Evolutionary conservation across 306 rosid species (phyloP).

Genomic region (Ceratonia siliqua): DNA sequence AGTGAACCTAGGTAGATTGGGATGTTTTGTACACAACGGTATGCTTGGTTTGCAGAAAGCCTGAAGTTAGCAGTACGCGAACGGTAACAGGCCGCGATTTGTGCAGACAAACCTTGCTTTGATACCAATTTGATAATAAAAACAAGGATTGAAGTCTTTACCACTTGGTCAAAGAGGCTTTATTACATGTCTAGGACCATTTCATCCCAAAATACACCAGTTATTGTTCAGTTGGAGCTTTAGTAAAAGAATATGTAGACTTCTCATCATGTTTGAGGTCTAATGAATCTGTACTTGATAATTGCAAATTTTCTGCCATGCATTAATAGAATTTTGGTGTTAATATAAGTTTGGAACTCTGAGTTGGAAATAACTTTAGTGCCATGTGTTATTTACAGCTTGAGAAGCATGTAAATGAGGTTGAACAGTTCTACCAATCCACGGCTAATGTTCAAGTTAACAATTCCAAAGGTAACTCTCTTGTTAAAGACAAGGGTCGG

Average conservation of each 20-base stretch:
- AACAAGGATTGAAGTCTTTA: no score
- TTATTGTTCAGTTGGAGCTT: background rate
- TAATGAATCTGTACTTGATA: background rate
- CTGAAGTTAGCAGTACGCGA: no score
- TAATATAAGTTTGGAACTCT: slow-evolving; percentile 8
- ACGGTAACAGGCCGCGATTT: no score
- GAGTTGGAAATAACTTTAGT: slow-evolving; percentile 20
- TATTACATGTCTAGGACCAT: no score
- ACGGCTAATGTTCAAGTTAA: slow-evolving; percentile 38
- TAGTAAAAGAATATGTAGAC: slow-evolving; percentile 1
- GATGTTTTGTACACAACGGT: no score
- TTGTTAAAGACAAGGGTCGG: slow-evolving; percentile 49
- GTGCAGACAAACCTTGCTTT: no score
- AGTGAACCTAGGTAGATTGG: no score
- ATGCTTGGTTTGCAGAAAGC: no score
- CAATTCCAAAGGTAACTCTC: slow-evolving; percentile 49
- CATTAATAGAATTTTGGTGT: background rate
- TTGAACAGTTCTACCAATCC: slow-evolving; percentile 53
- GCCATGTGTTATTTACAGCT: slow-evolving; percentile 50
- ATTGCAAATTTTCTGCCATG: background rate
- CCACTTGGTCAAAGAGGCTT: no score
- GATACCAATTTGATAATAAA: no score
- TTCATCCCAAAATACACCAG: background rate
- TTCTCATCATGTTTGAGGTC: background rate
- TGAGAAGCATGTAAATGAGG: slow-evolving; percentile 60